phyloP scores from a whole-genome alignment of 192 early-diverging fungal species.

The Polychytrium aggregatum region DNA sequence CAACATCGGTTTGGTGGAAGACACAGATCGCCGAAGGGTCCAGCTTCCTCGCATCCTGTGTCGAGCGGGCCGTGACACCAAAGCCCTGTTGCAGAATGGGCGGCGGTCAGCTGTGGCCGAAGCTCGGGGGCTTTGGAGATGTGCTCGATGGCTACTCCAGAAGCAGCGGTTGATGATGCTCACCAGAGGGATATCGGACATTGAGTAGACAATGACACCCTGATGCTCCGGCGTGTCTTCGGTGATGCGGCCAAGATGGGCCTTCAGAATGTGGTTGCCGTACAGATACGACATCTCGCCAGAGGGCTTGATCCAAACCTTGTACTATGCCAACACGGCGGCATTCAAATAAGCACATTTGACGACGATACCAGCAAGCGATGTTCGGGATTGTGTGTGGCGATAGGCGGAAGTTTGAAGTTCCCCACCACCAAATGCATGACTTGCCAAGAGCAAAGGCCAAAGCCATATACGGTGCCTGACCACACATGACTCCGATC shows the following conservation, averaged over 20 bases:
- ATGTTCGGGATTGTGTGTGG: background rate
- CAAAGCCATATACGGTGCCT: no score
- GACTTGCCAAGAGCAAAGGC: no score
- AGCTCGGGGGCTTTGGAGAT: no score
- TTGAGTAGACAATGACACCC: constrained; percentile 88
- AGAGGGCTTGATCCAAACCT: constrained; percentile 98
- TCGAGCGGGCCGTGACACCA: constrained; percentile 91
- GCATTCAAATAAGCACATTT: no score
- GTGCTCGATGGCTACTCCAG: no score
- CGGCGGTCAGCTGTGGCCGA: no score
- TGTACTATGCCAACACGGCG: no score
- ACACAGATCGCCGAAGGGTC: constrained; percentile 90
- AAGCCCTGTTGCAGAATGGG: constrained; percentile 47
- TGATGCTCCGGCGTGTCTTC: constrained; percentile 98
- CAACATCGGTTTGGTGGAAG: constrained; percentile 96
- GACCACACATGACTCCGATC: no score
- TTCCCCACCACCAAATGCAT: no score
- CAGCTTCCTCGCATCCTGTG: constrained; percentile 80
- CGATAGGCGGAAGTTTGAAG: background rate
- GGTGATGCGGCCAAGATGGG: constrained; percentile 91
- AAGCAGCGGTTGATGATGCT: no score
- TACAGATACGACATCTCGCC: constrained; percentile 99
- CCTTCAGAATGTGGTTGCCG: constrained; percentile 95
- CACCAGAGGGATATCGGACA: constrained; percentile 83
- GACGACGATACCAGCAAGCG: no score